Evolutionary conservation across 306 rosid genomes (phyloP).

Genomic region (Gastrolobium bilobum): DNA sequence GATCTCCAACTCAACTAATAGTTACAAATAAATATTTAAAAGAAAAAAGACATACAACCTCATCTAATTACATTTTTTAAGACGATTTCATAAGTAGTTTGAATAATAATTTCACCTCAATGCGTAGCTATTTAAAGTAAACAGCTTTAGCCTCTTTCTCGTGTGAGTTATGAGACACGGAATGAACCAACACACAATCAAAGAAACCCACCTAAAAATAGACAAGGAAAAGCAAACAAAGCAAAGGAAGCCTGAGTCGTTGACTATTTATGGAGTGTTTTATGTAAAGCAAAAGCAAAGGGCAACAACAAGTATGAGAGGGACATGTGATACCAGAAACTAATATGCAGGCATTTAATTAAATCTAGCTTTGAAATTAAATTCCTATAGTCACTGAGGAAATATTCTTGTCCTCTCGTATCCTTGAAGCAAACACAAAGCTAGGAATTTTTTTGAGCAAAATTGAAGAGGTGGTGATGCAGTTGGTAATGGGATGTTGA

Average conservation of each 20-base stretch:
- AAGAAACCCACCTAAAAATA: constrained; percentile 51
- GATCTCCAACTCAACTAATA: too few relatives aligned
- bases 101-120: too few relatives aligned
- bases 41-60: too few relatives aligned
- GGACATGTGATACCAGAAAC: constrained; percentile 28
- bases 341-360: constrained; percentile 55
- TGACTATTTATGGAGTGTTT: constrained; percentile 53
- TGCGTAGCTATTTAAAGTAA: too few relatives aligned
- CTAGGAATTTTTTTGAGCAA: too few relatives aligned
- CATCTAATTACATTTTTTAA: too few relatives aligned
- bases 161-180: constrained; percentile 5
- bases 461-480: too few relatives aligned
- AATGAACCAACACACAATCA: constrained; percentile 52
- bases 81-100: too few relatives aligned
- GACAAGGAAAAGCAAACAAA: constrained; percentile 30
- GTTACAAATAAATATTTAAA: too few relatives aligned
- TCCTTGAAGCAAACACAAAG: constrained; percentile 16
- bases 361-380: constrained; percentile 52
- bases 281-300: constrained; percentile 35
- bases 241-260: not conserved
- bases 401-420: constrained; percentile 41
- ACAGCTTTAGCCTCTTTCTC: too few relatives aligned
- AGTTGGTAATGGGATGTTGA: too few relatives aligned
- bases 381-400: constrained; percentile 45
- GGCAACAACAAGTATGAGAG: constrained; percentile 10